A percentile compares a stretch with the other conserved stretches of the same genome.
Conservation (phyloP, 2,329 filamentous ascomycete species). For the Ophiosphaerella korrae region DNA sequence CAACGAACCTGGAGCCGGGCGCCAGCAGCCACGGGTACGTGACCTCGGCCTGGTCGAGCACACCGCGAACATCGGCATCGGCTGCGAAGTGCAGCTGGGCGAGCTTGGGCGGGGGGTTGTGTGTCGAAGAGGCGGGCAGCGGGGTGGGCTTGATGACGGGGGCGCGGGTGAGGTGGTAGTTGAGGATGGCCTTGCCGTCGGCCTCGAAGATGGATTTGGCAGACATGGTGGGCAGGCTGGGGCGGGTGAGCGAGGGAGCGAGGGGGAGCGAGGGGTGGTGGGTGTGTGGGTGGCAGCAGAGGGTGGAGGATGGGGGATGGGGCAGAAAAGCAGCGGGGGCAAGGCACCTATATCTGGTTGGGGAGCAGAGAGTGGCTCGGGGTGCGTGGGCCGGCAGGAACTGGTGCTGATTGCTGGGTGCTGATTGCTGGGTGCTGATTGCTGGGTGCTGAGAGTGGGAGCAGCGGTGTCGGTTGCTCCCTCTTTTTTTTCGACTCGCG, state of each 20-base stretch:
- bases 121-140: slow-evolving; percentile 79
- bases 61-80: slow-evolving; percentile 77
- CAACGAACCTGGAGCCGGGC: slow-evolving; percentile 87
- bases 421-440: slow-evolving; percentile 19
- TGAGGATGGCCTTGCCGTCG: slow-evolving; percentile 99
- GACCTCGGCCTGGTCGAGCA: slow-evolving; percentile 94
- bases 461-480: slow-evolving; percentile 34
- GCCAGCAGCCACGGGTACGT: slow-evolving; percentile 95
- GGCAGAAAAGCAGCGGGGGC: slow-evolving; percentile 19
- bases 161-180: slow-evolving; percentile 99
- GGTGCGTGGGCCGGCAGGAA: slow-evolving; percentile 25
- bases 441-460: slow-evolving; percentile 14
- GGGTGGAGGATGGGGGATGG: slow-evolving; percentile 30
- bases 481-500: slow-evolving; percentile 37
- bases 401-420: slow-evolving; percentile 21
- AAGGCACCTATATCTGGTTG: slow-evolving; percentile 43
- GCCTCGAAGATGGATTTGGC: slow-evolving; percentile 98
- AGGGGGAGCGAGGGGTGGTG: slow-evolving; percentile 14
- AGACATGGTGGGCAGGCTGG: slow-evolving; percentile 65
- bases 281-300: slow-evolving; percentile 17
- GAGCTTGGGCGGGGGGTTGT: slow-evolving; percentile 91
- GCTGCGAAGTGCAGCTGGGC: slow-evolving; percentile 93
- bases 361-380: slow-evolving; percentile 19
- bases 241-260: slow-evolving; percentile 30
- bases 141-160: slow-evolving; percentile 97